Percentiles rank a stretch among this genome's conserved stretches.
These are phyloP conservation scores for Lolium multiflorum DNA, from an alignment of 176 grass and related monocot genomes.

Conservation along the genomic window DNA sequence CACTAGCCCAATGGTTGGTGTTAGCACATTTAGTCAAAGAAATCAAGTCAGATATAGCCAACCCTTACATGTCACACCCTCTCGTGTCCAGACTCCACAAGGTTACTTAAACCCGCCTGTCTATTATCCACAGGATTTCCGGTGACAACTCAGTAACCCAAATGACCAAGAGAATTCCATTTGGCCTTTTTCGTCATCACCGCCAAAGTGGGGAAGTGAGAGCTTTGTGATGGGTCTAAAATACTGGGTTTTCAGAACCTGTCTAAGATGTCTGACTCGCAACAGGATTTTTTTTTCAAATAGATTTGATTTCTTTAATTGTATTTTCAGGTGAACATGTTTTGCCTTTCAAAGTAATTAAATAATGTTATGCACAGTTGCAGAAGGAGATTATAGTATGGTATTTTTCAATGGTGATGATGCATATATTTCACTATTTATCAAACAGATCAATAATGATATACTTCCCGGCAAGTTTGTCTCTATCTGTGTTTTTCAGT, in stretches of 20 bases:
- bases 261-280: conserved; percentile 52
- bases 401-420: conserved; percentile 42
- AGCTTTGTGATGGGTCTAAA: conserved; percentile 66
- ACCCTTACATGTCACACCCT: conserved; percentile 55
- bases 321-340: conserved; percentile 55
- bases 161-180: conserved; percentile 55
- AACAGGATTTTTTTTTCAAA: conserved; percentile 46
- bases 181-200: conserved; percentile 34
- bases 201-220: conserved; percentile 30
- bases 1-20: conserved; percentile 51
- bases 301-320: conserved; percentile 50
- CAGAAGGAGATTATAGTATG: conserved; percentile 56
- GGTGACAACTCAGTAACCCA: conserved; percentile 53
- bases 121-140: conserved; percentile 67
- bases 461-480: conserved; percentile 19
- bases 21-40: conserved; percentile 56
- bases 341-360: conserved; percentile 55
- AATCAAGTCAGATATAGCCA: conserved; percentile 43
- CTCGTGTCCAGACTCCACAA: conserved; percentile 51
- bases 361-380: conserved; percentile 56
- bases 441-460: conserved; percentile 38
- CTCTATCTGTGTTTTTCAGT: neutral
- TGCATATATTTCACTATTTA: conserved; percentile 61
- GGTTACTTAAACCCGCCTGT: conserved; percentile 57
- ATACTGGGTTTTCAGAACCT: conserved; percentile 48